Evolutionary conservation across 2,329 filamentous ascomycete species (phyloP).

Genomic region (Zymoseptoria tritici): DNA sequence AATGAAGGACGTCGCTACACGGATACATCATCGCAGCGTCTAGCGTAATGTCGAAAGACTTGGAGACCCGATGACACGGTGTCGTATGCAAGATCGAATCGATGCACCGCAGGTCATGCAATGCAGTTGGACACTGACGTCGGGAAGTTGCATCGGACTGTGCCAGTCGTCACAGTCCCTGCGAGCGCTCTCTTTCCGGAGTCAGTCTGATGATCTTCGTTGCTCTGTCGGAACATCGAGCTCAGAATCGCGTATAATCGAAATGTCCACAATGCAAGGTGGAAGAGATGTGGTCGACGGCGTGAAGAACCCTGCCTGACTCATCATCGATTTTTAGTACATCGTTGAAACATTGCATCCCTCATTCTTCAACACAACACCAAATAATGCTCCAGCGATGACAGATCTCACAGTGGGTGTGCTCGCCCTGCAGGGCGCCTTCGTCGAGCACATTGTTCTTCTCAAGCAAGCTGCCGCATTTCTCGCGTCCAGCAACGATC

Average conservation of each 20-base stretch:
- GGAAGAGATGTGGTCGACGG: neutral
- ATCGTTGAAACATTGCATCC: neutral
- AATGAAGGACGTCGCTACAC: neutral
- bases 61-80: neutral
- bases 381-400: conserved; percentile 8
- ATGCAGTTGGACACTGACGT: neutral
- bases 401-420: conserved; percentile 50
- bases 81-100: neutral
- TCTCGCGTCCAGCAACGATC: conserved; percentile 26
- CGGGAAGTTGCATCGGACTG: neutral
- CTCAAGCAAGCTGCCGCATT: conserved; percentile 59
- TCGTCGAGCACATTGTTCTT: conserved; percentile 76
- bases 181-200: neutral
- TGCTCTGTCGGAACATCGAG: neutral
- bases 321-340: neutral
- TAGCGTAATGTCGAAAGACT: too few relatives aligned
- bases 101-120: neutral
- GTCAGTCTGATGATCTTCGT: neutral
- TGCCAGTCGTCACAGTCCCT: neutral
- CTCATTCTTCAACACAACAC: neutral
- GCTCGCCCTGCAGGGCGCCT: conserved; percentile 81
- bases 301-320: neutral
- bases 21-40: neutral
- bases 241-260: too few relatives aligned
- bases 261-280: neutral